Percentiles rank a stretch among this genome's conserved stretches.
phyloP scores from a whole-genome alignment of 495 filamentous ascomycete genomes.

The Trichoderma reesei region DNA sequence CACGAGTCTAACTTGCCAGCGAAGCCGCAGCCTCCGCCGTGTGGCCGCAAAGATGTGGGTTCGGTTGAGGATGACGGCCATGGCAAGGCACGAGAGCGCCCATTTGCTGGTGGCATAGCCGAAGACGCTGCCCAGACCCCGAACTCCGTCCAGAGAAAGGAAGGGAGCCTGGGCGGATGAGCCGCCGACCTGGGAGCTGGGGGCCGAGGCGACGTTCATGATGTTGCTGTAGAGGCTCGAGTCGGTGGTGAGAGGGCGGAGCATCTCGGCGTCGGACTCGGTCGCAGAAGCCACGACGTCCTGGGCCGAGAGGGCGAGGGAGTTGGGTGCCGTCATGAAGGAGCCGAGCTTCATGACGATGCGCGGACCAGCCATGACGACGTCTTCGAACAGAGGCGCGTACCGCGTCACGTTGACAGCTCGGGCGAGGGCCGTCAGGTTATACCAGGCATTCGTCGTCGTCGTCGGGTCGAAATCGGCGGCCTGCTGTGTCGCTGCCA shows the following conservation, averaged over 20 bases:
- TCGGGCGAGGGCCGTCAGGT: conserved; percentile 31
- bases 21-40: conserved; percentile 60
- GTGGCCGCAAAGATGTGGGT: conserved; percentile 89
- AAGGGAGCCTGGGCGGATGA: conserved; percentile 32
- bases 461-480: conserved; percentile 3
- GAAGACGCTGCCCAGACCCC: conserved; percentile 74
- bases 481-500: conserved; percentile 3
- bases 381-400: conserved; percentile 41
- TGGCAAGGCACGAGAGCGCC: conserved; percentile 77
- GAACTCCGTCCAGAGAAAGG: conserved; percentile 41
- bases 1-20: conserved; percentile 59
- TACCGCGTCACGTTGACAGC: conserved; percentile 35
- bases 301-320: conserved; percentile 52
- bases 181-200: conserved; percentile 15
- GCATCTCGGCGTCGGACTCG: conserved; percentile 25
- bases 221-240: conserved; percentile 6
- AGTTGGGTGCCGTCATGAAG: conserved; percentile 49
- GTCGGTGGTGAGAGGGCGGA: conserved; percentile 8
- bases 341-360: conserved; percentile 54
- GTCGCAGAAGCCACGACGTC: conserved; percentile 48
- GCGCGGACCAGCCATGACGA: conserved; percentile 51
- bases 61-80: conserved; percentile 81
- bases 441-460: conserved; percentile 32
- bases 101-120: conserved; percentile 88
- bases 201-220: not conserved